These are phyloP conservation scores for Naganishia vishniacii DNA, from an alignment of 768 basidiomycete species.

Conservation along the genomic window DNA sequence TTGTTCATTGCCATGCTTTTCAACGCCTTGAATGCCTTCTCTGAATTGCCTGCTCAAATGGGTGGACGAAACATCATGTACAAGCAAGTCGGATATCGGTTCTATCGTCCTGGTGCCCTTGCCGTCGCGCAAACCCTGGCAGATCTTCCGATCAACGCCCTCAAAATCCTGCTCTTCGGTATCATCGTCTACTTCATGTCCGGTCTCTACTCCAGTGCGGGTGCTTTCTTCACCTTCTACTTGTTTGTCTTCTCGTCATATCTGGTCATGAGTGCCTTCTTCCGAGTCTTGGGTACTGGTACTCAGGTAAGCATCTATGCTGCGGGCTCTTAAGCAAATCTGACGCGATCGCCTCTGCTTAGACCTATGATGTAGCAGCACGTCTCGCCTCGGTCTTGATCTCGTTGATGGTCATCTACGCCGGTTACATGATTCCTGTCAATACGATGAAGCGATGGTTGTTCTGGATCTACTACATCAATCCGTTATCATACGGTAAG, in stretches of 20 bases:
- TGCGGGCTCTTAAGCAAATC: not conserved
- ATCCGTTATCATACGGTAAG: slow-evolving; percentile 64
- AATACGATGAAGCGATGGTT: slow-evolving; percentile 58
- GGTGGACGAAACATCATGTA: slow-evolving; percentile 63
- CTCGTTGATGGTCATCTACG: slow-evolving; percentile 67
- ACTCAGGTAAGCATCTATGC: slow-evolving; percentile 21
- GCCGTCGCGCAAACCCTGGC: slow-evolving; percentile 47
- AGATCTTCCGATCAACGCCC: slow-evolving; percentile 51
- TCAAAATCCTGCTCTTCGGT: slow-evolving; percentile 47
- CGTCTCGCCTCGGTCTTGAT: slow-evolving; percentile 65
- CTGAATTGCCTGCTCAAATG: slow-evolving; percentile 59
- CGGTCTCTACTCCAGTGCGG: slow-evolving; percentile 47
- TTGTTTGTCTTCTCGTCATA: slow-evolving; percentile 57
- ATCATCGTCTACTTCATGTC: slow-evolving; percentile 49
- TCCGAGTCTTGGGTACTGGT: slow-evolving; percentile 57
- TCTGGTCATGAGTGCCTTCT: slow-evolving; percentile 76
- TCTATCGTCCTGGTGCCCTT: slow-evolving; percentile 52
- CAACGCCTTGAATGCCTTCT: slow-evolving; percentile 51
- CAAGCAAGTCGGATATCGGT: slow-evolving; percentile 51
- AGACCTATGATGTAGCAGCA: slow-evolving; percentile 58
- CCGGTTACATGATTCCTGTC: slow-evolving; percentile 43
- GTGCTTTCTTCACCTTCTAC: slow-evolving; percentile 53
- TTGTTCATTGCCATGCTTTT: slow-evolving; percentile 58
- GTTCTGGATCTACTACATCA: slow-evolving; percentile 73
- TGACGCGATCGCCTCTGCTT: slow-evolving; percentile 40